These are phyloP conservation scores for Metroxylon sagu DNA, from an alignment of 176 grass and related monocot genomes.

Conservation along the genomic window DNA sequence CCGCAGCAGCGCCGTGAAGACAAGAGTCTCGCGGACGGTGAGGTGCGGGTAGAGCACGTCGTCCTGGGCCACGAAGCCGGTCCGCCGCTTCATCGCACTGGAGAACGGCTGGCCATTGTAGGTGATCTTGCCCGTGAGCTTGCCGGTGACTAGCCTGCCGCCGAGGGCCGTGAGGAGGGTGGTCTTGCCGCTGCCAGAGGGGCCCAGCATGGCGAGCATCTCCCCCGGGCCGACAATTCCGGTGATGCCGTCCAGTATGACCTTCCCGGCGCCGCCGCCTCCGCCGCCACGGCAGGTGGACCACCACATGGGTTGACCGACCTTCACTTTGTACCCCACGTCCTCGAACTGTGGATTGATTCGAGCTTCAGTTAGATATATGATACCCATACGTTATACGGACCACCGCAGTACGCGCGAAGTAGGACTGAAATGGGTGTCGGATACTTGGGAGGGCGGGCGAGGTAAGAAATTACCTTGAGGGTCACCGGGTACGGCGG, in stretches of 20 bases:
- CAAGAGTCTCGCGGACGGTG: slow-evolving; percentile 35
- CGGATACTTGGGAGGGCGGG: no score
- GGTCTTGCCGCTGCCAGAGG: slow-evolving; percentile 46
- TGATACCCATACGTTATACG: no score
- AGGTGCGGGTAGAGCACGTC: slow-evolving; percentile 42
- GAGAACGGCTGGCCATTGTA: slow-evolving; percentile 33
- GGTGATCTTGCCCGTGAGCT: slow-evolving; percentile 29
- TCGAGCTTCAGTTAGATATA: no score
- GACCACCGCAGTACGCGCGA: no score
- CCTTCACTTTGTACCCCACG: slow-evolving; percentile 35
- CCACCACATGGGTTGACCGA: background rate
- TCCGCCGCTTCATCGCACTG: slow-evolving; percentile 28
- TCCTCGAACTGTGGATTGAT: slow-evolving; percentile 22
- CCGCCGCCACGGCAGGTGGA: no score
- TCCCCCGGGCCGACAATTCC: slow-evolving; percentile 33
- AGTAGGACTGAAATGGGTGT: no score
- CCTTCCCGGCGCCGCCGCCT: background rate
- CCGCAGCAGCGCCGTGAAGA: slow-evolving; percentile 40
- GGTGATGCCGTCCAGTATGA: slow-evolving; percentile 34
- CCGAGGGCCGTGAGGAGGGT: slow-evolving; percentile 39
- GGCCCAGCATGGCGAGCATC: slow-evolving; percentile 41
- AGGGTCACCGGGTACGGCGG: slow-evolving; percentile 53
- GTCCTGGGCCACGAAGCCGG: slow-evolving; percentile 42
- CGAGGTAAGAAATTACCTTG: slow-evolving; percentile 33
- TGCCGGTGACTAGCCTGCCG: slow-evolving; percentile 10